phyloP scores from a whole-genome alignment of 768 basidiomycete genomes.

The Suillus weaverae region DNA sequence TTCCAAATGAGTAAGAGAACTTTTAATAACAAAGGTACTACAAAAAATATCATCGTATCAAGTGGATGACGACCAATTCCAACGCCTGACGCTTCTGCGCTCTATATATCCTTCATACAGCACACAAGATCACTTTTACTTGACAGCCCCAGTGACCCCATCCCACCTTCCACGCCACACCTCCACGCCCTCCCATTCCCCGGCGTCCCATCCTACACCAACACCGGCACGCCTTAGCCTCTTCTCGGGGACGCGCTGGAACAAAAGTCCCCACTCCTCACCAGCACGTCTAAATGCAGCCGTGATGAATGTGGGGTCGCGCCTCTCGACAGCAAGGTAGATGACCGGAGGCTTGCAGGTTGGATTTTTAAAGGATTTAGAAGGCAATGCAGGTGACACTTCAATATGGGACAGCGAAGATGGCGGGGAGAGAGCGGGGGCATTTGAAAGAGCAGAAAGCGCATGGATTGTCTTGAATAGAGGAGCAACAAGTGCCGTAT shows the following conservation, averaged over 20 bases:
- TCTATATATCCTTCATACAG: neutral
- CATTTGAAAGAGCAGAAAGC: conserved; percentile 43
- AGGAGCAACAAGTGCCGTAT: conserved; percentile 57
- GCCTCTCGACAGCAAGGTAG: conserved; percentile 68
- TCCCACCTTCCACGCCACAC: conserved; percentile 53
- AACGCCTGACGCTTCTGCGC: neutral
- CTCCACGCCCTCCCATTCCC: conserved; percentile 82
- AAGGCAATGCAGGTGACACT: neutral
- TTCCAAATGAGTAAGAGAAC: neutral
- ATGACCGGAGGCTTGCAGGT: conserved; percentile 13
- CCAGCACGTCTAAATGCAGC: conserved; percentile 56
- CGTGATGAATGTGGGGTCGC: conserved; percentile 69
- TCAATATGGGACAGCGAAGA: conserved; percentile 25
- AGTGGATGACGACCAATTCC: neutral
- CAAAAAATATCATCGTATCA: neutral
- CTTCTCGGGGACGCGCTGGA: conserved; percentile 56
- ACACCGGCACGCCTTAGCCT: conserved; percentile 62
- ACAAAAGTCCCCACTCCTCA: conserved; percentile 53
- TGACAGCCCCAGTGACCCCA: neutral
- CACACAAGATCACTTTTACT: neutral
- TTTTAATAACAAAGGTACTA: neutral
- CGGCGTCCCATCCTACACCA: conserved; percentile 57
- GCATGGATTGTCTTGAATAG: conserved; percentile 67
- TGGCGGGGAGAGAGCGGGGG: conserved; percentile 40
- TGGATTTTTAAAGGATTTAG: neutral